Conservation (phyloP, 176 grass and related monocot species). For the Bothriochloa decipiens region DNA sequence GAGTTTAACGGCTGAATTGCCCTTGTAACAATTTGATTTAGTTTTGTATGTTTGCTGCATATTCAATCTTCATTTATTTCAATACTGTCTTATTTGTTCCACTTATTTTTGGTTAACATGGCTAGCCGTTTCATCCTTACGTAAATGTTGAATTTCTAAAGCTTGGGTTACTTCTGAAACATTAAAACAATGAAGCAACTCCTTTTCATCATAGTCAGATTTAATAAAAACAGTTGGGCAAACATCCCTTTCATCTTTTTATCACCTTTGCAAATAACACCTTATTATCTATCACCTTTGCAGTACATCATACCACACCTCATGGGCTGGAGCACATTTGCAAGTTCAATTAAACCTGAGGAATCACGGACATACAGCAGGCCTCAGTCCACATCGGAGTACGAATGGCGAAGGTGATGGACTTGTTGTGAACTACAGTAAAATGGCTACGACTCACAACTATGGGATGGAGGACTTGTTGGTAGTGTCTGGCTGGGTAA, state of each 20-base stretch:
- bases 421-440: not conserved
- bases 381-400: conserved; percentile 55
- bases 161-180: not conserved
- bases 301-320: conserved; percentile 94
- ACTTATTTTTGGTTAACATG: not conserved
- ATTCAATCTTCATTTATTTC: not conserved
- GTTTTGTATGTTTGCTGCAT: not conserved
- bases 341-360: conserved; percentile 71
- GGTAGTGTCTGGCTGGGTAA: conserved; percentile 20
- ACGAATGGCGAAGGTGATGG: conserved; percentile 66
- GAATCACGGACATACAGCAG: conserved; percentile 47
- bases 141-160: not conserved
- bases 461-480: not conserved
- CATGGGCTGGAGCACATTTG: conserved; percentile 86
- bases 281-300: conserved; percentile 8
- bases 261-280: conserved; percentile 42
- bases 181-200: not conserved
- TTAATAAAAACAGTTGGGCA: not conserved
- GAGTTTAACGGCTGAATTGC: too few relatives aligned
- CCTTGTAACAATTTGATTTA: not conserved
- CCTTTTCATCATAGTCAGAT: not conserved
- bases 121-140: not conserved
- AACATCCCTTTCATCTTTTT: not conserved
- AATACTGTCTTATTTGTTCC: not conserved
- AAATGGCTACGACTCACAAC: not conserved